These are phyloP conservation scores for Cavenderia fasciculata DNA, from an alignment of 78 protist species.

Conservation along the genomic window DNA sequence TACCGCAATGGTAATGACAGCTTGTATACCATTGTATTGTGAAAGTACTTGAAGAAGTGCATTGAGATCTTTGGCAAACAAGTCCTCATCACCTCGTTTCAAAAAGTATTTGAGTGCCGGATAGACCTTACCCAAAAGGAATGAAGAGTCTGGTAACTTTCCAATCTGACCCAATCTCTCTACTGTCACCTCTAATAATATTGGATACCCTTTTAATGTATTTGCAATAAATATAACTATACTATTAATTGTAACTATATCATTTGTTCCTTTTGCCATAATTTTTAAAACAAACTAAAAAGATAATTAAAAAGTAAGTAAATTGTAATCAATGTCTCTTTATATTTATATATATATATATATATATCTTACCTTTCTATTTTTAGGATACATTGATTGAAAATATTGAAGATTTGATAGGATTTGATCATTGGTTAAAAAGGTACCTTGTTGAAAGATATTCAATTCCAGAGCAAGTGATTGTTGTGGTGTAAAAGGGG, in stretches of 20 bases:
- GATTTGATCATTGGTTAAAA: slow-evolving; percentile 38
- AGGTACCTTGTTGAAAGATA: slow-evolving; percentile 14
- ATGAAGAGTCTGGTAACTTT: not conserved
- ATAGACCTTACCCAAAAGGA: slow-evolving; percentile 35
- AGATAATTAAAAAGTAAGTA: not conserved
- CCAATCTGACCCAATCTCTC: slow-evolving; percentile 53
- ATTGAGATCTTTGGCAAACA: slow-evolving; percentile 22
- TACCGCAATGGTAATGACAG: slow-evolving; percentile 53
- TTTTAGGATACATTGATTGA: slow-evolving; percentile 54
- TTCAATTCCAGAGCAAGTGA: slow-evolving; percentile 34
- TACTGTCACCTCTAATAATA: slow-evolving; percentile 60
- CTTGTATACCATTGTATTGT: slow-evolving; percentile 59
- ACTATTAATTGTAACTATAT: slow-evolving; percentile 35
- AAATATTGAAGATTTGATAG: slow-evolving; percentile 16
- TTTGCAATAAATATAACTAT: slow-evolving; percentile 33
- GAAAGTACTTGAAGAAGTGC: not conserved
- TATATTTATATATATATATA: not conserved
- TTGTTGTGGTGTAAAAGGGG: not conserved
- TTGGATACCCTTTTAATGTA: slow-evolving; percentile 46
- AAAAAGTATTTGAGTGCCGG: slow-evolving; percentile 73
- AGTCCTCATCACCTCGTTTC: slow-evolving; percentile 40
- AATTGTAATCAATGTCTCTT: not conserved
- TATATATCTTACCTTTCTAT: slow-evolving; percentile 38
- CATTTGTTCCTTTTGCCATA: slow-evolving; percentile 49
- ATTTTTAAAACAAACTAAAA: slow-evolving; percentile 57